phyloP scores from a whole-genome alignment of 73 alveolate species.

The Paramecium pentaurelia region DNA sequence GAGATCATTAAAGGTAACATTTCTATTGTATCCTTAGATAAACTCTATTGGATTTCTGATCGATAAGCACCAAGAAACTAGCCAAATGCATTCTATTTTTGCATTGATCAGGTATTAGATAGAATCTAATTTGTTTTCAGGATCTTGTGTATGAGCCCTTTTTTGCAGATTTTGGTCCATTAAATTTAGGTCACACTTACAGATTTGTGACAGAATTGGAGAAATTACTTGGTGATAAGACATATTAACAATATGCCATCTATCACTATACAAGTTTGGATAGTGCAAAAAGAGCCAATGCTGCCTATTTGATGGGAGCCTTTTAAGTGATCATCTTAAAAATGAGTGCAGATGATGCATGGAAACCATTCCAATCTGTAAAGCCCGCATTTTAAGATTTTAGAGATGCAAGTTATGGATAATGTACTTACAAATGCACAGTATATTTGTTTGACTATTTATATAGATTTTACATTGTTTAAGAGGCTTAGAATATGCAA shows the following conservation, averaged over 20 bases:
- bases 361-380: conserved; percentile 71
- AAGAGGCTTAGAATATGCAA: conserved; percentile 87
- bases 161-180: conserved; percentile 95
- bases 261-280: conserved; percentile 88
- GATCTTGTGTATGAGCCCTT: conserved; percentile 92
- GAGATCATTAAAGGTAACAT: conserved; percentile 55
- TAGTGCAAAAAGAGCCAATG: conserved; percentile 89
- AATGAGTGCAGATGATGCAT: conserved; percentile 90
- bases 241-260: conserved; percentile 69
- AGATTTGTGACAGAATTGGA: conserved; percentile 85
- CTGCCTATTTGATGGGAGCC: conserved; percentile 92
- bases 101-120: conserved; percentile 76
- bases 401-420: conserved; percentile 92
- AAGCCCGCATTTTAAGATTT: conserved; percentile 74
- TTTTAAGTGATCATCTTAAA: conserved; percentile 75
- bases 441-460: not conserved
- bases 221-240: conserved; percentile 71
- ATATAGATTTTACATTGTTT: conserved; percentile 73
- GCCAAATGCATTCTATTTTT: conserved; percentile 83
- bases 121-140: not conserved
- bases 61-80: conserved; percentile 76
- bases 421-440: conserved; percentile 86
- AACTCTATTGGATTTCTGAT: conserved; percentile 88
- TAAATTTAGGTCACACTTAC: conserved; percentile 83
- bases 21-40: conserved; percentile 34